Evolutionary conservation across 2,329 filamentous ascomycete species (phyloP).

Genomic region (Pseudogymnoascus sp.): DNA sequence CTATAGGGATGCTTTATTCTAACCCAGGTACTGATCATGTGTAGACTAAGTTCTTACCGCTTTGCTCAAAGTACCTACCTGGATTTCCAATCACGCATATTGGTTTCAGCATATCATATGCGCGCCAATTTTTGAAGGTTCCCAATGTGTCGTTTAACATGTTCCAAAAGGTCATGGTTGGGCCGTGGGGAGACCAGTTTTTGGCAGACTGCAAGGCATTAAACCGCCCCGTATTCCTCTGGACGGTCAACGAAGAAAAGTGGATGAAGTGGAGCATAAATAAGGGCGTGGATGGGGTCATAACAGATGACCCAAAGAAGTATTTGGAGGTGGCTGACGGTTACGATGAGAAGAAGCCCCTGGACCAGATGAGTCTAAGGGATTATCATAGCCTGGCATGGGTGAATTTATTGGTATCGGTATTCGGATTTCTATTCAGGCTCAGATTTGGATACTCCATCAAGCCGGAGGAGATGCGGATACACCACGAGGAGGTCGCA

Average conservation of each 20-base stretch:
- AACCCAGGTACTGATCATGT: background rate
- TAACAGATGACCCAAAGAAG: slow-evolving; percentile 71
- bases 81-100: slow-evolving; percentile 59
- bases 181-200: slow-evolving; percentile 59
- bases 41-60: slow-evolving; percentile 57
- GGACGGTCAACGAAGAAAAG: slow-evolving; percentile 76
- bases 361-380: slow-evolving; percentile 14
- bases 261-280: slow-evolving; percentile 77
- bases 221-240: slow-evolving; percentile 58
- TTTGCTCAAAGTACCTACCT: slow-evolving; percentile 53
- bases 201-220: slow-evolving; percentile 48
- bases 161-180: slow-evolving; percentile 57
- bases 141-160: slow-evolving; percentile 73
- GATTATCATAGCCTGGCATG: background rate
- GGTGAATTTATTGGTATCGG: slow-evolving; percentile 4
- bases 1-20: background rate
- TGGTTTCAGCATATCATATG: slow-evolving; percentile 53
- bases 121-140: slow-evolving; percentile 58
- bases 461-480: background rate
- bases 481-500: background rate
- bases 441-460: slow-evolving; percentile 12
- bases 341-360: slow-evolving; percentile 21
- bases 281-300: slow-evolving; percentile 62
- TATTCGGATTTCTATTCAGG: slow-evolving; percentile 18
- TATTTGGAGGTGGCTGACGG: slow-evolving; percentile 52